Evolutionary conservation across 2,329 filamentous ascomycete genomes (phyloP).

Genomic region (Apiospora sp.): DNA sequence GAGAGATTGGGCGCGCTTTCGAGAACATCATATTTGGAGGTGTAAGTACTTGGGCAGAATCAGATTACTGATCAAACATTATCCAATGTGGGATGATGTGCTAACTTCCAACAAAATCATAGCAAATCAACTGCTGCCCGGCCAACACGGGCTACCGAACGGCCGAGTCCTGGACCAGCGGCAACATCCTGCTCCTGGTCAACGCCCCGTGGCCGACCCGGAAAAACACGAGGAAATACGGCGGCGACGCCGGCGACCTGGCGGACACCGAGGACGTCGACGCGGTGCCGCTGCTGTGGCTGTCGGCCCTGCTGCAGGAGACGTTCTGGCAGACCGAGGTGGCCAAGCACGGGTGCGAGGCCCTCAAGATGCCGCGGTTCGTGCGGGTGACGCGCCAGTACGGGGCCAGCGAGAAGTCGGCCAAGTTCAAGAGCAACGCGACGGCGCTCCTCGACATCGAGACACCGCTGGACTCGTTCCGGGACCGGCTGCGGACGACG

Average conservation of each 20-base stretch:
- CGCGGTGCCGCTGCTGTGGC: background rate
- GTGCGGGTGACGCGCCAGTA: background rate
- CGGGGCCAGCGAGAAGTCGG: rapidly evolving
- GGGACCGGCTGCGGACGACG: background rate
- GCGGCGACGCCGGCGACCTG: background rate
- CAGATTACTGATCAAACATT: background rate
- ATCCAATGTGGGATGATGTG: background rate
- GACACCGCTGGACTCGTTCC: background rate
- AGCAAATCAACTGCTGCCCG: background rate
- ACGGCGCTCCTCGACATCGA: background rate
- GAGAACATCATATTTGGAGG: background rate
- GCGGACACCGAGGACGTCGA: background rate
- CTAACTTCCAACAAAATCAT: background rate
- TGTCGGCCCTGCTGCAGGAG: background rate
- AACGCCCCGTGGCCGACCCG: background rate
- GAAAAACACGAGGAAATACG: background rate
- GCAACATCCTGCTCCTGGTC: background rate
- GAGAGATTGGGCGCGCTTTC: background rate
- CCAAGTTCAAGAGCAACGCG: too few relatives aligned
- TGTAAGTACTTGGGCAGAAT: background rate
- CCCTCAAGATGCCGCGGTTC: background rate
- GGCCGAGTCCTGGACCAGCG: background rate
- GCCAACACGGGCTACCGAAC: too few relatives aligned
- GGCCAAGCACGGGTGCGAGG: background rate
- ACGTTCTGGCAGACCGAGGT: background rate